Evolutionary conservation across 306 rosid species (phyloP), one percentile per base, ranked within the genome.

Genomic region (Crotalaria pallida): DNA sequence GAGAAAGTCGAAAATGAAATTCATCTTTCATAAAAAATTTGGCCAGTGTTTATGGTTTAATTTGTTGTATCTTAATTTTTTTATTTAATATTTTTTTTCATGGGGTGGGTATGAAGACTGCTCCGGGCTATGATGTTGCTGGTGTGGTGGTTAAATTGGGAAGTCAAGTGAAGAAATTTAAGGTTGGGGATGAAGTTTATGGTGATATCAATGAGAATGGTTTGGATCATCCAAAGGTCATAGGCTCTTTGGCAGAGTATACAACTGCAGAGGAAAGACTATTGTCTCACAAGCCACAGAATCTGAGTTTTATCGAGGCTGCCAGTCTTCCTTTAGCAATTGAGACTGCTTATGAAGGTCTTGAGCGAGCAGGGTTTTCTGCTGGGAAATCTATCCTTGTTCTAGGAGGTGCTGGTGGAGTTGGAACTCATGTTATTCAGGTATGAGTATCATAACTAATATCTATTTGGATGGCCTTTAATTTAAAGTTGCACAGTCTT

Each of bases 321-420:
- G 86, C 91, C 56, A 81, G 88, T 67, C 81, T 86, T 68, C 96
- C 96, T 50, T 48, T 83, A 10, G 81, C 88, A 8, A 62, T 83
- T 18, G 85, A 73, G 65, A 80, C 91, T 19, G 96, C 95, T 69
- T 76, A 82, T 65, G 77, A 80, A 73, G 91, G 86, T 3, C 87
- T 88, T 12, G 83, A 85, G 44, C n/a, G 76, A 7, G 71, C 50
- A 10, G 51, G 27, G 13, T 65, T 86, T 43, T 80, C 86, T 50
- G 72, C 83, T 18, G 88, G 84, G 1, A 75, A 88, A 67, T 84
- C 89, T 13, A 52, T 88, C 51, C 87, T 86, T 55, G 86, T 88
- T 70, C 56, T 88, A 1, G 91, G 95, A 15, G 95, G 91, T 23
- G 89, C 88, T 16, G 91, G 91, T n/a, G 96, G 91, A 61, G 88